Percentiles rank a stretch among this genome's conserved stretches.
Evolutionary conservation across 805 yeast species (phyloP).

Genomic region (Spencermartinsiella europaea): DNA sequence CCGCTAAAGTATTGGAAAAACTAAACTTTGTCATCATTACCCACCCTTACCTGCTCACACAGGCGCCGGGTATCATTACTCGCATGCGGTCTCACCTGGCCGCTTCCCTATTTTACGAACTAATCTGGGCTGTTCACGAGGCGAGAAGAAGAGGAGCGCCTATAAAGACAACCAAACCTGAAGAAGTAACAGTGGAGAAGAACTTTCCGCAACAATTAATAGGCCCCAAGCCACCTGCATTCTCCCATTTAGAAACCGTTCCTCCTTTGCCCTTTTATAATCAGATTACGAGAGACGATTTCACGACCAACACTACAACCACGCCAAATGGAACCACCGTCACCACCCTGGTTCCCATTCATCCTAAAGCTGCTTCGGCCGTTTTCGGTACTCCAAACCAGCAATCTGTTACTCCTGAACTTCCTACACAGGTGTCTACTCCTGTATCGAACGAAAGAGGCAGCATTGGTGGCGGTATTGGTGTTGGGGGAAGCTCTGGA

Average conservation of each 20-base stretch:
- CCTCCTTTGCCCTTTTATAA: slow-evolving; percentile 85
- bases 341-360: slow-evolving; percentile 75
- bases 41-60: slow-evolving; percentile 76
- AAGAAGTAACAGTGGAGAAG: slow-evolving; percentile 16
- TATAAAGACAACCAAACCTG: slow-evolving; percentile 17
- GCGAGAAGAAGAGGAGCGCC: slow-evolving; percentile 60
- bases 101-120: slow-evolving; percentile 83
- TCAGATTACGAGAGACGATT: slow-evolving; percentile 85
- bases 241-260: slow-evolving; percentile 35
- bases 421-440: not conserved
- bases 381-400: slow-evolving; percentile 7
- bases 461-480: not conserved
- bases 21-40: slow-evolving; percentile 81
- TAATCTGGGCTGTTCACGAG: slow-evolving; percentile 92
- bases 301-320: slow-evolving; percentile 76
- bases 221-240: slow-evolving; percentile 24
- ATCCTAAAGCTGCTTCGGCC: slow-evolving; percentile 14
- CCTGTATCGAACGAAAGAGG: slow-evolving; percentile 1
- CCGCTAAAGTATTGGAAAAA: slow-evolving; percentile 86
- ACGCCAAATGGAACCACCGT: slow-evolving; percentile 91
- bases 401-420: not conserved
- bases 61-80: slow-evolving; percentile 68
- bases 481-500: not conserved
- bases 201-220: slow-evolving; percentile 17
- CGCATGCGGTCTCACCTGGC: slow-evolving; percentile 90